phyloP scores from a whole-genome alignment of 805 yeast genomes.

The Starmerella ratchasimensis region DNA sequence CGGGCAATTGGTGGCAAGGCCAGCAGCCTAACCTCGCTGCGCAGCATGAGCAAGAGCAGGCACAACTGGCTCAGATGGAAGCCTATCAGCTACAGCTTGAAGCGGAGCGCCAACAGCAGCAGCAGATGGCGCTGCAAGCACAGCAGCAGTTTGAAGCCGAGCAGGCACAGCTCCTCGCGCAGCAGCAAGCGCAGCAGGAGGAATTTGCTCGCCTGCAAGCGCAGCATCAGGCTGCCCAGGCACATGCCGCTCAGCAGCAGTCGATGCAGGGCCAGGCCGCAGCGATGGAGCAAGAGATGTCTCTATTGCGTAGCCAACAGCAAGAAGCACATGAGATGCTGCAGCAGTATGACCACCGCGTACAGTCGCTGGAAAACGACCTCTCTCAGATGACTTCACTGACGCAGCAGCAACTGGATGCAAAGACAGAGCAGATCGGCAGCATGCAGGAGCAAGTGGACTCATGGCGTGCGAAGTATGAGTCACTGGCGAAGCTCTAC shows the following conservation, averaged over 20 bases:
- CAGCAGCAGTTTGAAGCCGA: conserved; percentile 62
- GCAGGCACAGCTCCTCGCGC: conserved; percentile 52
- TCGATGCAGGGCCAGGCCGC: conserved; percentile 65
- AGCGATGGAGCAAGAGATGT: conserved; percentile 67
- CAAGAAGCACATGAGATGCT: conserved; percentile 74
- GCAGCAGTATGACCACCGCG: conserved; percentile 77
- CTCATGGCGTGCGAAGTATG: conserved; percentile 77
- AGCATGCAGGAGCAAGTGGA: conserved; percentile 59
- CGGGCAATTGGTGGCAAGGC: conserved; percentile 36
- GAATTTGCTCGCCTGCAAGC: conserved; percentile 36
- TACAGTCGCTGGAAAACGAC: conserved; percentile 67
- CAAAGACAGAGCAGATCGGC: conserved; percentile 60
- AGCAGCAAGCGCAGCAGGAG: conserved; percentile 58
- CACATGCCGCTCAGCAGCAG: too few relatives aligned
- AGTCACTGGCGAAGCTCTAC: conserved; percentile 74
- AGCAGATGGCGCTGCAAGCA: conserved; percentile 53
- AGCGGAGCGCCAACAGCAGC: conserved; percentile 50
- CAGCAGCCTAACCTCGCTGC: conserved; percentile 36
- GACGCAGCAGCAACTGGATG: conserved; percentile 56
- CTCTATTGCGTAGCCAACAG: conserved; percentile 62
- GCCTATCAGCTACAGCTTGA: conserved; percentile 51
- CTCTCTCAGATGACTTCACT: conserved; percentile 44
- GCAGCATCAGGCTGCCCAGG: conserved; percentile 55
- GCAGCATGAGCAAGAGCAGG: conserved; percentile 44
- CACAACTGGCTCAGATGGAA: conserved; percentile 40